phyloP scores from a whole-genome alignment of 768 basidiomycete genomes.

The Serendipita vermifera region DNA sequence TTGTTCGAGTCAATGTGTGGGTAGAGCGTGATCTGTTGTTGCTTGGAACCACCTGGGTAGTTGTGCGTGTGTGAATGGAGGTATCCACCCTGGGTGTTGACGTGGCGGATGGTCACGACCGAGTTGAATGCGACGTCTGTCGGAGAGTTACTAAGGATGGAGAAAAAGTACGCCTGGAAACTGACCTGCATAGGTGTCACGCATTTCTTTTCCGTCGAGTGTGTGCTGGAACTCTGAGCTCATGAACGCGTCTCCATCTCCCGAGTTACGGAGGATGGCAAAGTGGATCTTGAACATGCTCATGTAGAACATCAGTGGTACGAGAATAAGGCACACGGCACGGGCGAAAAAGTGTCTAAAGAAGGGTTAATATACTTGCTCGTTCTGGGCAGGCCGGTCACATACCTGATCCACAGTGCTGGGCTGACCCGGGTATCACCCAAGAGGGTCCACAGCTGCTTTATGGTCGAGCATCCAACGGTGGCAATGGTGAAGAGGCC shows the following conservation, averaged over 20 bases:
- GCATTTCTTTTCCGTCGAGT: slow-evolving; percentile 75
- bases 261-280: slow-evolving; percentile 70
- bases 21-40: slow-evolving; percentile 98
- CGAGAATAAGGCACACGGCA: slow-evolving; percentile 73
- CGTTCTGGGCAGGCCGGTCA: not conserved
- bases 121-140: slow-evolving; percentile 87
- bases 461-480: slow-evolving; percentile 68
- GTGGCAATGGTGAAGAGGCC: slow-evolving; percentile 97
- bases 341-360: slow-evolving; percentile 67
- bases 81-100: slow-evolving; percentile 98
- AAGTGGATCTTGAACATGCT: slow-evolving; percentile 94
- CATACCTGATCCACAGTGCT: slow-evolving; percentile 45
- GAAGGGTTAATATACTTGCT: not conserved
- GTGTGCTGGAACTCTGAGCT: slow-evolving; percentile 98
- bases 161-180: no score
- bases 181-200: slow-evolving; percentile 80
- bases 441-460: slow-evolving; percentile 78
- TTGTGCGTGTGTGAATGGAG: slow-evolving; percentile 86
- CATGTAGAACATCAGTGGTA: slow-evolving; percentile 89
- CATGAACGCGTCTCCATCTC: slow-evolving; percentile 99
- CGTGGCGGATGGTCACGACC: slow-evolving; percentile 66
- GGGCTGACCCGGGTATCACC: slow-evolving; percentile 76
- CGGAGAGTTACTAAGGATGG: no score
- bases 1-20: slow-evolving; percentile 98
- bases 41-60: slow-evolving; percentile 83